Conservation (phyloP, 78 protist genomes). For the Pelomyxa schiedti region DNA sequence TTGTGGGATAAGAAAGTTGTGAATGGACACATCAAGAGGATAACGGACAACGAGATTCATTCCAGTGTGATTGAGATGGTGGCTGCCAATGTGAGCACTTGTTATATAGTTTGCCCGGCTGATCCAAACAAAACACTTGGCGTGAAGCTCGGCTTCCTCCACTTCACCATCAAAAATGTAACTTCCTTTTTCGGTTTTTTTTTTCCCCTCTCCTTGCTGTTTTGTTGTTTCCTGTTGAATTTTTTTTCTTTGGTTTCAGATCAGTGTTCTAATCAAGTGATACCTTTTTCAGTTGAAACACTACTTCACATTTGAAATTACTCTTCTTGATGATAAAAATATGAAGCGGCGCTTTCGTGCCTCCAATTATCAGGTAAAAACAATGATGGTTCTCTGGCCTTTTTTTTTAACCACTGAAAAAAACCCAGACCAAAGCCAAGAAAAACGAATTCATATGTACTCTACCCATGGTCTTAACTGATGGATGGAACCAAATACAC, state of each 20-base stretch:
- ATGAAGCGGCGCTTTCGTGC: constrained; percentile 86
- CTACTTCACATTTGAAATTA: constrained; percentile 93
- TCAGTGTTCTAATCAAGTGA: not conserved
- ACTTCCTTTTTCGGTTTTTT: not conserved
- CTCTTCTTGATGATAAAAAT: constrained; percentile 87
- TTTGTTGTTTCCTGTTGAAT: too few relatives aligned
- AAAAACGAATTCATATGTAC: constrained; percentile 92
- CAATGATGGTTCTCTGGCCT: not conserved
- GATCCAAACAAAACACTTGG: constrained; percentile 76
- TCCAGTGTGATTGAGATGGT: constrained; percentile 79
- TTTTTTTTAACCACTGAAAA: too few relatives aligned
- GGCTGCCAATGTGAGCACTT: constrained; percentile 78
- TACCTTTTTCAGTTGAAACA: constrained; percentile 36
- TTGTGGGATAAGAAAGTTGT: constrained; percentile 79
- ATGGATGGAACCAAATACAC: constrained; percentile 95
- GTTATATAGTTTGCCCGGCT: constrained; percentile 80
- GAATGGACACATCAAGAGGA: constrained; percentile 85
- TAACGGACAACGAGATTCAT: constrained; percentile 86
- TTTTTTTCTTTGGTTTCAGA: not conserved
- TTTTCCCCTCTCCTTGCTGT: not conserved
- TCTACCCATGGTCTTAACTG: constrained; percentile 94
- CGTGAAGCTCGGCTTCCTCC: constrained; percentile 90
- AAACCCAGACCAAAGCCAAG: constrained; percentile 66
- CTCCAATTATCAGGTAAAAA: constrained; percentile 72
- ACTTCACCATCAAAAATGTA: constrained; percentile 87